Base-by-base conservation (phyloP, 2,329 filamentous ascomycete genomes). In the Lasiodiplodia sp. region DNA sequence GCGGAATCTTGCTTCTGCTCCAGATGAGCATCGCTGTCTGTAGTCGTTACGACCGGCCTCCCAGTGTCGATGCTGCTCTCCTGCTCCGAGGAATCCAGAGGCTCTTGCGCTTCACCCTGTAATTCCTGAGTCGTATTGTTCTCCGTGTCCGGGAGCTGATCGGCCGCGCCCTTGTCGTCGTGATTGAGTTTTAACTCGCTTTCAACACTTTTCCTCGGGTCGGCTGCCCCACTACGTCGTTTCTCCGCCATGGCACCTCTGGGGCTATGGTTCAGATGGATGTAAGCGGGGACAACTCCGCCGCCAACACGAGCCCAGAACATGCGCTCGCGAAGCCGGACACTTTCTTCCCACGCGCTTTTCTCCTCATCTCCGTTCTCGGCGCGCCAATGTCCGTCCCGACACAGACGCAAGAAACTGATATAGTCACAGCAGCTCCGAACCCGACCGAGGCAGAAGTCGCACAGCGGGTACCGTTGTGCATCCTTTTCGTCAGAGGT, bases 291-390 rank as follows among this genome's bases (percentile, higher is more conserved):
- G 14, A 98, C 82, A 2, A 99, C 93, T 16, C 96, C 96, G 34
- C 94, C 96, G 31, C 95, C 95, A 65, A 99, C 89, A 67, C 96
- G 88, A 63, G 92, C 89, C 96, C 96, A 99, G 78, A 99, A 99
- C 92, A 99, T 97, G 73, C 95, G 90, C 78, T 99, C 96, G 63
- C 96, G 87, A 58, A 98, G 81, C 37, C 91, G 88, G 12, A 97
- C 92, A 68, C 93, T 93, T 82, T 99, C 96, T 77, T 98, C 95
- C 96, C 96, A 99, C 0, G 94, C 93, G 34, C 89, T 88, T 76
- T 92, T 93, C 80, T 96, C 93, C 40, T 94, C 92, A 62, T 96
- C 93, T 49, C 91, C 88, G 68, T 92, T 92, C 57, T 94, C 92
- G 14, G 91, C 90, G 63, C 92, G 89, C 89, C 96, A 96, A 75